Conservation (phyloP, 1,284 basidiomycete species). For the Salmacisia buchloeana region DNA sequence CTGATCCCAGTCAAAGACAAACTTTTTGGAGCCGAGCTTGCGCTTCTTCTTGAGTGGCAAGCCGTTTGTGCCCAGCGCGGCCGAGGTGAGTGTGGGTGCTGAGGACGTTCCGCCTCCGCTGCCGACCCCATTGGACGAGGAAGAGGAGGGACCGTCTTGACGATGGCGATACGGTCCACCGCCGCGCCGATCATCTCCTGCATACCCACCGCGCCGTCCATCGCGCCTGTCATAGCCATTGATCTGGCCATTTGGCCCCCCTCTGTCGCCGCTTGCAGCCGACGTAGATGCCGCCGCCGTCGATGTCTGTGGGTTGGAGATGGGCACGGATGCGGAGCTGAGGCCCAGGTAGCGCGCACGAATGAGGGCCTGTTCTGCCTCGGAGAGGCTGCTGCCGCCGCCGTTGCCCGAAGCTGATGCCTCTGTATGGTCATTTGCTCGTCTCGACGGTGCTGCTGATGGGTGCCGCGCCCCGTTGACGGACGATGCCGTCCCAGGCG, state of each 20-base stretch:
- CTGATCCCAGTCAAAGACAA: slow-evolving; percentile 89
- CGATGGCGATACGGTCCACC: too few relatives aligned
- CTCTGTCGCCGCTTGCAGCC: not conserved
- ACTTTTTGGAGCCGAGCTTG: slow-evolving; percentile 79
- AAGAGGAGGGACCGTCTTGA: too few relatives aligned
- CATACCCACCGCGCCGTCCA: too few relatives aligned
- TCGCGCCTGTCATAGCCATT: too few relatives aligned
- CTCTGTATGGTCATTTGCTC: too few relatives aligned
- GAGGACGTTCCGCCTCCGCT: not conserved
- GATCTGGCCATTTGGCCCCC: too few relatives aligned
- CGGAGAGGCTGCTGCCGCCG: not conserved
- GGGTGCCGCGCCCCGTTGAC: too few relatives aligned
- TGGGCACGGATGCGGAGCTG: slow-evolving; percentile 16
- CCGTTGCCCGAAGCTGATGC: too few relatives aligned
- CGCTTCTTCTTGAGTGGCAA: slow-evolving; percentile 56
- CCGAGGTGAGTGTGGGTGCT: not conserved
- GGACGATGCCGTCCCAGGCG: too few relatives aligned
- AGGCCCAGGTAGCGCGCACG: not conserved
- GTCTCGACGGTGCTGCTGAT: too few relatives aligned
- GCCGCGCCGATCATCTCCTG: too few relatives aligned
- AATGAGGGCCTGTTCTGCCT: slow-evolving; percentile 26
- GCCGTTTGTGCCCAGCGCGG: not conserved
- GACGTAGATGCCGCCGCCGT: not conserved
- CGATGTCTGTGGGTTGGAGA: slow-evolving; percentile 8
- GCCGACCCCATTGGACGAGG: too few relatives aligned